Evolutionary conservation across 192 early-diverging fungal species (phyloP), one percentile per base, ranked within the genome.

Genomic region (Polychytrium aggregatum): DNA sequence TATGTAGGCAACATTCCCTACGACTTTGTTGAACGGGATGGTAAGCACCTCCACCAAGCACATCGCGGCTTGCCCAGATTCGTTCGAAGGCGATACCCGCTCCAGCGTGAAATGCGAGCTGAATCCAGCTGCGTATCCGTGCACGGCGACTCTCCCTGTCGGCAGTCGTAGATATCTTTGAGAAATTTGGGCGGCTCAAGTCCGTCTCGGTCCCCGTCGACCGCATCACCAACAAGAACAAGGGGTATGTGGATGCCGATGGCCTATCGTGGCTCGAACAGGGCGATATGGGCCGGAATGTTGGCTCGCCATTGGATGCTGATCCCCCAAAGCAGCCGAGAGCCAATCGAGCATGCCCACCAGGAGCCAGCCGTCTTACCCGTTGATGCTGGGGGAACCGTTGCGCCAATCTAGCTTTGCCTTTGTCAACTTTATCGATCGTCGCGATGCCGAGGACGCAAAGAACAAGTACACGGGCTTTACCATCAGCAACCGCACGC

Each of bases 1-100:
- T 87, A 76, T 46, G 74, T 83, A 26, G 85, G 85, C 46, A 87
- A 85, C 46, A 66, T 87, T 47, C 85, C 85, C 9, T 87, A 87
- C 49, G 65, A 60, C 38, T 86, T 75, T 50, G 67, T 62, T 27
- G 84, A 87, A 41, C 63, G 62, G 17, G 85, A 87, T 53, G 57
- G 64, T 66, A 46, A 17, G 52, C 30, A 16, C 2, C 17, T 8
- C 0, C 3, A 16, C 1, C 25, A 14, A 3, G 14, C 25, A n/a
- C n/a, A n/a, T n/a, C n/a, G n/a, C n/a, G n/a, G n/a, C n/a, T n/a
- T n/a, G n/a, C n/a, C n/a, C n/a, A n/a, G n/a, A n/a, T n/a, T n/a
- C n/a, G n/a, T n/a, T n/a, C n/a, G n/a, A 41, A 44, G 18, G 21
- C 26, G 36, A 2, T 26, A 16, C 40, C 14, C 37, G 8, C 11